Percentiles rank a stretch among this genome's conserved stretches.
Evolutionary conservation across 2,329 filamentous ascomycete species (phyloP).

Genomic region (Diaporthe helianthi): DNA sequence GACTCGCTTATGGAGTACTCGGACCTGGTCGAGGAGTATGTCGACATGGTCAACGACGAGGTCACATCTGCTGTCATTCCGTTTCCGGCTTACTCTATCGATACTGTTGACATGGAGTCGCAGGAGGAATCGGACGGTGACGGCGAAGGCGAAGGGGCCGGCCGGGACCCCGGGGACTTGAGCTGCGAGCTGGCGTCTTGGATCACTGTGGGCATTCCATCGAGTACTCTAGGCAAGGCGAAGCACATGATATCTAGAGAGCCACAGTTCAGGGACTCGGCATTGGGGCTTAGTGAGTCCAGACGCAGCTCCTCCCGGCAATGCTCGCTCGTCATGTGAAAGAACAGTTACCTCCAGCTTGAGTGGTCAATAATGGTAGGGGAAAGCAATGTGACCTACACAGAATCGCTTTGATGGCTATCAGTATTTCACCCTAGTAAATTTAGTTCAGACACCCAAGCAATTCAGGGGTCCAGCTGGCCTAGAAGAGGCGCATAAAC

Average conservation of each 20-base stretch:
- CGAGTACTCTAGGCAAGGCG: background rate
- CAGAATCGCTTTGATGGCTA: background rate
- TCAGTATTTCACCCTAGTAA: no score
- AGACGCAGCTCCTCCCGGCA: background rate
- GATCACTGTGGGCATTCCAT: background rate
- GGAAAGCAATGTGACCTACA: background rate
- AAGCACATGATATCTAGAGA: background rate
- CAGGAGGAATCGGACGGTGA: background rate
- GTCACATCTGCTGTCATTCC: background rate
- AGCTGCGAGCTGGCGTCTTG: background rate
- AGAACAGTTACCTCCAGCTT: background rate
- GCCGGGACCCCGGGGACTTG: background rate
- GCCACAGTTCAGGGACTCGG: slow-evolving; percentile 2
- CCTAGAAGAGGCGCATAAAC: background rate
- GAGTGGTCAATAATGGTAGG: background rate
- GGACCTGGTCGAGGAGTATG: slow-evolving; percentile 7
- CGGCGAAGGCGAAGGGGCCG: background rate
- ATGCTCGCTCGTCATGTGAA: background rate
- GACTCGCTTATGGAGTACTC: slow-evolving; percentile 18
- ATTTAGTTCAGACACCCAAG: no score
- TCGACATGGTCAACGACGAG: slow-evolving; percentile 5
- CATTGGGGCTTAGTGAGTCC: background rate
- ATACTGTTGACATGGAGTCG: background rate
- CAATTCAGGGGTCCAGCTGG: no score
- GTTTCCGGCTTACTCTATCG: background rate